Percentiles rank a stretch among this genome's conserved stretches.
phyloP scores from a whole-genome alignment of 2,329 filamentous ascomycete species.

The Aspergillus neotritici region DNA sequence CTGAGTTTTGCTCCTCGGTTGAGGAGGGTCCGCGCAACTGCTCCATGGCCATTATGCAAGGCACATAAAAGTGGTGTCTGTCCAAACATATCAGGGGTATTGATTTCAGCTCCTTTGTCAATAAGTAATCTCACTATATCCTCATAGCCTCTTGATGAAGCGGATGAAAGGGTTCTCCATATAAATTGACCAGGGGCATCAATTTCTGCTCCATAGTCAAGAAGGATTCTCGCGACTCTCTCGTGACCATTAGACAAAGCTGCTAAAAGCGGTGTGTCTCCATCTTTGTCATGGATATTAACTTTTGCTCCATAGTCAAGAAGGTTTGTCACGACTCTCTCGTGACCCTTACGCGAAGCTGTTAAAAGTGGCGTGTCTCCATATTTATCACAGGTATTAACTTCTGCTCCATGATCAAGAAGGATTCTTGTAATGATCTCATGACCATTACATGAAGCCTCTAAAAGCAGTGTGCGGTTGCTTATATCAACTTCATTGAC shows the following conservation, averaged over 20 bases:
- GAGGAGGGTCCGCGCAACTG: neutral
- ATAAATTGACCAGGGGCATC: neutral
- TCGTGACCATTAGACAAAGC: no score
- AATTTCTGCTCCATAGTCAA: conserved; percentile 5
- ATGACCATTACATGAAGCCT: conserved; percentile 3
- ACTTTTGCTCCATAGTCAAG: conserved; percentile 8
- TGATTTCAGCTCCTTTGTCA: conserved; percentile 8
- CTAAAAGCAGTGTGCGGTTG: conserved; percentile 2
- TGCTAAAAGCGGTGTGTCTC: no score
- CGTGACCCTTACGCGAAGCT: neutral
- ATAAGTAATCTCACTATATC: conserved; percentile 9
- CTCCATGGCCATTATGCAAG: neutral
- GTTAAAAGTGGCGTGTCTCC: neutral
- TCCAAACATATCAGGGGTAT: neutral
- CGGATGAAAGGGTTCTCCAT: neutral
- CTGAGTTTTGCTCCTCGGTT: no score
- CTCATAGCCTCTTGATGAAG: conserved; percentile 6
- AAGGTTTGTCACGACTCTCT: conserved; percentile 3
- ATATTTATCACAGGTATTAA: neutral
- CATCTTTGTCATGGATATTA: neutral
- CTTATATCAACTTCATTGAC: neutral
- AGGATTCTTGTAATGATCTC: conserved; percentile 6
- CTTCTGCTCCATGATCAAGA: conserved; percentile 6
- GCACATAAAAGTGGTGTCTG: conserved; percentile 4
- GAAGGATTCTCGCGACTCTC: neutral